Evolutionary conservation across 2,329 filamentous ascomycete species (phyloP).

Genomic region (Penicillium sp.): DNA sequence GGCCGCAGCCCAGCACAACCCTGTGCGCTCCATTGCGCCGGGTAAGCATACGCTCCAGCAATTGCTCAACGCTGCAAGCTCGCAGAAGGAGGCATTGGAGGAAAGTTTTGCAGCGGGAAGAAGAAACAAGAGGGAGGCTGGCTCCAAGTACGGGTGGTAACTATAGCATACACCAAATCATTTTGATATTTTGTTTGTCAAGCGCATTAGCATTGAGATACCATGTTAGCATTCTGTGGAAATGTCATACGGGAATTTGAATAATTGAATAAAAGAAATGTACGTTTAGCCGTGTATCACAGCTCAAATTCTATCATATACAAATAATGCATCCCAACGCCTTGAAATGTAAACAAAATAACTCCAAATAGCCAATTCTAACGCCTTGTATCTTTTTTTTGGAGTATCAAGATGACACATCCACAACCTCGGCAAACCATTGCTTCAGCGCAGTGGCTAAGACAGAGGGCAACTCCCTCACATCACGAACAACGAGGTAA

Average conservation of each 20-base stretch:
- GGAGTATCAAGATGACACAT: constrained; percentile 36
- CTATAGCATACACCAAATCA: neutral
- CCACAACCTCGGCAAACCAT: constrained; percentile 80
- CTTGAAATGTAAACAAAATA: constrained; percentile 17
- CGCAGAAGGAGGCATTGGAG: constrained; percentile 81
- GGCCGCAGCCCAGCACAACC: constrained; percentile 65
- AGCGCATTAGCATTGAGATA: constrained; percentile 14
- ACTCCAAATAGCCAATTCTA: constrained; percentile 20
- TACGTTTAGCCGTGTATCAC: constrained; percentile 5
- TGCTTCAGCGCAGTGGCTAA: constrained; percentile 85
- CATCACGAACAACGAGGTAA: constrained; percentile 89
- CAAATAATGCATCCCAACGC: constrained; percentile 13
- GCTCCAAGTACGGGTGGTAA: constrained; percentile 79
- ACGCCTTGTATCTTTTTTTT: constrained; percentile 16
- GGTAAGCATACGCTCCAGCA: constrained; percentile 89
- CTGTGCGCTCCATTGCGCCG: constrained; percentile 76
- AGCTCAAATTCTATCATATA: constrained; percentile 16
- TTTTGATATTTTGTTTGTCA: neutral
- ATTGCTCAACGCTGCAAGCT: constrained; percentile 77
- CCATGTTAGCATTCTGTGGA: constrained; percentile 7
- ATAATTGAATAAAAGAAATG: neutral
- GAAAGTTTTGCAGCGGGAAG: constrained; percentile 84
- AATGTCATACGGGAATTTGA: neutral
- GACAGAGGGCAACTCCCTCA: constrained; percentile 85
- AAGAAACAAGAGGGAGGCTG: constrained; percentile 77